phyloP scores from a whole-genome alignment of 306 rosid genomes.

The Mimosa pudica region DNA sequence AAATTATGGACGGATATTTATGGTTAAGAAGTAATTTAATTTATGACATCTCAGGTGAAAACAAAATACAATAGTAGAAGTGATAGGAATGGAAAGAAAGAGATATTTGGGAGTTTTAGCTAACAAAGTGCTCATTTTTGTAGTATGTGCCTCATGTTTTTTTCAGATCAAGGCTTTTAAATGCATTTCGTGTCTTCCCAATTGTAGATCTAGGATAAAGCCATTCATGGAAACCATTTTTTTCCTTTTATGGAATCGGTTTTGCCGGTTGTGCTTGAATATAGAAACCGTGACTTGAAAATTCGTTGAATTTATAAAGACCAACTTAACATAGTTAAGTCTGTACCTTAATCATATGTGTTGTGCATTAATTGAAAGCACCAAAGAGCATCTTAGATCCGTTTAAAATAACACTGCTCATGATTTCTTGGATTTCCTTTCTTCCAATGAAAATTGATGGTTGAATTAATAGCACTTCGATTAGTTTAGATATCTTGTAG shows the following conservation, averaged over 20 bases:
- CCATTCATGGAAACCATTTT: constrained; percentile 1
- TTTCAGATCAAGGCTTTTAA: background rate
- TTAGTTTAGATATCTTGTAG: background rate
- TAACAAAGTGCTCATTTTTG: constrained; percentile 1
- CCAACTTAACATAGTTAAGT: background rate
- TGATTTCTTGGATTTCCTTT: background rate
- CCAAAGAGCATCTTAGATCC: background rate
- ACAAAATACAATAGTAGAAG: background rate
- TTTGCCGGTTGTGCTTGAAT: background rate
- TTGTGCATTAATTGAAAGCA: constrained; percentile 4
- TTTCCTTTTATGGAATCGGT: background rate
- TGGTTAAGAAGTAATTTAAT: constrained; percentile 17
- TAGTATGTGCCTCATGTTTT: constrained; percentile 12
- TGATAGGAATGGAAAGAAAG: background rate
- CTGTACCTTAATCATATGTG: background rate
- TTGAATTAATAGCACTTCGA: background rate
- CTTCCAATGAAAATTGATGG: background rate
- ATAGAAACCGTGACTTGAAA: background rate
- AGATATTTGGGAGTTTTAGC: background rate
- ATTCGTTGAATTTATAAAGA: background rate
- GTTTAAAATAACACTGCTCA: background rate
- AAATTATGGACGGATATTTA: background rate
- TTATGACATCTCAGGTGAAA: background rate
- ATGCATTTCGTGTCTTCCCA: constrained; percentile 6
- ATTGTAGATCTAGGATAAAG: background rate